Evolutionary conservation across 139 green algal genomes (phyloP).

Genomic region (Limnomonas spitsbergensis): DNA sequence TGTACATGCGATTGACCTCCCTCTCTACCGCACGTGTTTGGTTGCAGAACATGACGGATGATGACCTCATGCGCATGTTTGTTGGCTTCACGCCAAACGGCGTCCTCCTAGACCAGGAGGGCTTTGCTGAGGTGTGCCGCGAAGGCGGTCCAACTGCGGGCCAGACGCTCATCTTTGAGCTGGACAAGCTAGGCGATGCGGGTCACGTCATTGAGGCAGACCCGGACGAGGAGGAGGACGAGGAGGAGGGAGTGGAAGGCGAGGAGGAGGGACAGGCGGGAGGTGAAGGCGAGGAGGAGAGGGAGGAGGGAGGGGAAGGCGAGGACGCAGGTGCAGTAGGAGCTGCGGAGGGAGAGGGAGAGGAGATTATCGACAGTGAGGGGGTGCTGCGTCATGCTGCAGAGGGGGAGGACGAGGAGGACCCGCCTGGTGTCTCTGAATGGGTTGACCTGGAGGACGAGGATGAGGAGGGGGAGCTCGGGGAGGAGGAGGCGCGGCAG

Average conservation of each 20-base stretch:
- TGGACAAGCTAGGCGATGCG: not conserved
- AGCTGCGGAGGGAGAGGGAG: not conserved
- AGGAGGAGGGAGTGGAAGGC: constrained; percentile 18
- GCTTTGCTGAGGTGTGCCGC: constrained; percentile 5
- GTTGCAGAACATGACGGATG: constrained; percentile 9
- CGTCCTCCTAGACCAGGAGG: not conserved
- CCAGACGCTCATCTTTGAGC: not conserved
- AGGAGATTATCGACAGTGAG: not conserved
- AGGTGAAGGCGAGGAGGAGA: not conserved
- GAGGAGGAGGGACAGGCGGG: not conserved
- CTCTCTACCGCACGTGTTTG: no score
- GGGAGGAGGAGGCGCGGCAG: not conserved
- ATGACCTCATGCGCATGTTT: constrained; percentile 10
- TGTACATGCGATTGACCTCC: no score
- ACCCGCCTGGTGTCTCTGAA: no score
- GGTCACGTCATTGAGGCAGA: not conserved
- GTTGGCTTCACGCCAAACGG: not conserved
- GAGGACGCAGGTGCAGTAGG: not conserved
- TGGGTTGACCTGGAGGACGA: no score
- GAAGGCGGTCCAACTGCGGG: not conserved
- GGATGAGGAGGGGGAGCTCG: constrained; percentile 1
- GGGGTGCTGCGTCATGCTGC: not conserved
- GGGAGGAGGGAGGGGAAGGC: not conserved
- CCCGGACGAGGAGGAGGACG: not conserved
- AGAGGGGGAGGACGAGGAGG: not conserved